Percentiles rank a stretch among this genome's conserved stretches.
phyloP scores from a whole-genome alignment of 768 basidiomycete species.

The Leccinum truebloodii region DNA sequence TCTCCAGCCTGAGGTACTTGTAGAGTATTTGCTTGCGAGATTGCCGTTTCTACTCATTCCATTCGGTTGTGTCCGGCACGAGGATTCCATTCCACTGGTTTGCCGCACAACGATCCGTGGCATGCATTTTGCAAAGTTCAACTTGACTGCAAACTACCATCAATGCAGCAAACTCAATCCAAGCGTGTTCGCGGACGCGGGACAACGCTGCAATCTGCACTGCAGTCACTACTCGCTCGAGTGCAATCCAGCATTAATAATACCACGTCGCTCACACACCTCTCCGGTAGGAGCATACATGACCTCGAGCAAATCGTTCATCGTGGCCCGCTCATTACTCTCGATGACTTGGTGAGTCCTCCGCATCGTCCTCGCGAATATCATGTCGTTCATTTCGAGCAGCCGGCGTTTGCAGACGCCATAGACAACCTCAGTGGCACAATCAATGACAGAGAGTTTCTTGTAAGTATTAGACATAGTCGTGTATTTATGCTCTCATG shows the following conservation, averaged over 20 bases:
- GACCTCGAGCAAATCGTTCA: constrained; percentile 32
- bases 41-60: background rate
- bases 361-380: background rate
- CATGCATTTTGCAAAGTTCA: background rate
- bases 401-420: constrained; percentile 55
- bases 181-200: background rate
- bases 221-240: constrained; percentile 20
- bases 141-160: background rate
- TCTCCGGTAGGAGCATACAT: constrained; percentile 19
- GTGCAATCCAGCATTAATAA: constrained; percentile 6
- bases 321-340: constrained; percentile 28
- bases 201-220: constrained; percentile 3
- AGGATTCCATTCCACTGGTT: constrained; percentile 5
- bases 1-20: background rate
- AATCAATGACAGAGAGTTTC: constrained; percentile 58
- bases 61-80: background rate
- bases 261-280: background rate
- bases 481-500: constrained; percentile 7
- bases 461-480: constrained; percentile 42
- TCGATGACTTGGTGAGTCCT: constrained; percentile 30
- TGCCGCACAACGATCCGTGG: background rate
- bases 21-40: background rate
- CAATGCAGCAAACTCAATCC: constrained; percentile 9
- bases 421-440: constrained; percentile 42
- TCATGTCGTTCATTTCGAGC: background rate